Evolutionary conservation across 257 asterid species (phyloP).

Genomic region (Lithospermum erythrorhizon): DNA sequence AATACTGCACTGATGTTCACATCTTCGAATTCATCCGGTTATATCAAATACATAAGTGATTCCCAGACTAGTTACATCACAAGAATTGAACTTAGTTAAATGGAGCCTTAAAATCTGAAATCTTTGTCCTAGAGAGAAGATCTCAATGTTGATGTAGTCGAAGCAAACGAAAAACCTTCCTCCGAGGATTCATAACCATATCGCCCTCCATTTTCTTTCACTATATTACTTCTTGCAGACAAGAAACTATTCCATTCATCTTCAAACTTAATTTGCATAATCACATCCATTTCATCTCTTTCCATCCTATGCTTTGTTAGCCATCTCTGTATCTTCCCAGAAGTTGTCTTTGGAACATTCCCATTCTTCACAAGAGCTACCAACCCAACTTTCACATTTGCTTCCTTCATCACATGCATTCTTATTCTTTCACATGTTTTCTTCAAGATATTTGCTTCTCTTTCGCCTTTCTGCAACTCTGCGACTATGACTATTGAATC

Average conservation of each 20-base stretch:
- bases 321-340: conserved; percentile 77
- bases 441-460: conserved; percentile 10
- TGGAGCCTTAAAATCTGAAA: background rate
- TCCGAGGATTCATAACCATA: conserved; percentile 3
- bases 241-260: conserved; percentile 6
- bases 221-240: background rate
- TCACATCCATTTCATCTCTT: conserved; percentile 27
- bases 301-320: conserved; percentile 30
- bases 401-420: conserved; percentile 22
- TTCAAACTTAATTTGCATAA: conserved; percentile 35
- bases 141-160: conserved; percentile 16
- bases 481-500: conserved; percentile 29
- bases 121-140: conserved; percentile 32
- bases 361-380: conserved; percentile 52
- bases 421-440: conserved; percentile 43
- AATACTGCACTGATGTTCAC: too few species aligned
- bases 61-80: too few species aligned
- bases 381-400: conserved; percentile 25
- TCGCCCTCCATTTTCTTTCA: conserved; percentile 7
- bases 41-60: too few species aligned
- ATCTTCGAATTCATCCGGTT: too few species aligned
- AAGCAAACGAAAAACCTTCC: conserved; percentile 12
- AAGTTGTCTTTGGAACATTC: conserved; percentile 64
- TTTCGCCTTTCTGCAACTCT: conserved; percentile 33
- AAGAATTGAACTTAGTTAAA: too few species aligned